Base-by-base conservation (phyloP, 768 basidiomycete genomes). In the Lyophyllum atratum region DNA sequence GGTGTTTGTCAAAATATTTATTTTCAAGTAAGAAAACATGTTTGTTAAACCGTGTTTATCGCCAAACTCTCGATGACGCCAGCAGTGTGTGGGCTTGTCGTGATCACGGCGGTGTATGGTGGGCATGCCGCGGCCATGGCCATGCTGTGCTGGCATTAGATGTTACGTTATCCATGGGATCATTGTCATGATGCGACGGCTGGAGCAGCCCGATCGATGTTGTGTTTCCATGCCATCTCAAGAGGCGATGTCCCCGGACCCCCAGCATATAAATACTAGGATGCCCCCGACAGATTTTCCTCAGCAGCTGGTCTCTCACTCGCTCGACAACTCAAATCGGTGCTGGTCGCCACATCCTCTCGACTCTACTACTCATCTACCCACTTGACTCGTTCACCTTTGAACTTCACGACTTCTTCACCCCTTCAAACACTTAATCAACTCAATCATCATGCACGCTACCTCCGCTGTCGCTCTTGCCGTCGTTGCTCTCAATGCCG, bases 301-400 rank as follows among this genome's bases (percentile, higher is more conserved):
- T 42, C 50, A 52, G 50, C 69, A 75, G 74, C 74, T 72, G 72
- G 71, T 70, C 74, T 75, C 72, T 65, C 61, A 55, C 60, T 63
- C 66, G 59, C 62, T 31, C 43, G 47, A 58, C 34, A 65, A 60
- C 43, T 34, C 51, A 37, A 66, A 66, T 69, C 65, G 59, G 74
- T 72, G 74, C 74, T 62, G 74, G 74, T 70, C 74, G 68, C 72
- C 66, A 65, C 54, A 56, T 59, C 49, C 60, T 63, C 54, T 59
- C 54, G 40, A 59, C 31, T 50, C 59, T 61, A 59, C 59, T 62
- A 56, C 44, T 58, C 64, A 58, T 51, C 25, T 49, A 57, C 59
- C 33, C 49, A 40, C 42, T 56, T 54, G 52, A 56, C 56, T 49
- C 34, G 48, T 53, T 39, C 25, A 5, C 33, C 37, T 59, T 62